Base-by-base conservation (phyloP, 2,329 filamentous ascomycete genomes). In the Neurospora sp. region DNA sequence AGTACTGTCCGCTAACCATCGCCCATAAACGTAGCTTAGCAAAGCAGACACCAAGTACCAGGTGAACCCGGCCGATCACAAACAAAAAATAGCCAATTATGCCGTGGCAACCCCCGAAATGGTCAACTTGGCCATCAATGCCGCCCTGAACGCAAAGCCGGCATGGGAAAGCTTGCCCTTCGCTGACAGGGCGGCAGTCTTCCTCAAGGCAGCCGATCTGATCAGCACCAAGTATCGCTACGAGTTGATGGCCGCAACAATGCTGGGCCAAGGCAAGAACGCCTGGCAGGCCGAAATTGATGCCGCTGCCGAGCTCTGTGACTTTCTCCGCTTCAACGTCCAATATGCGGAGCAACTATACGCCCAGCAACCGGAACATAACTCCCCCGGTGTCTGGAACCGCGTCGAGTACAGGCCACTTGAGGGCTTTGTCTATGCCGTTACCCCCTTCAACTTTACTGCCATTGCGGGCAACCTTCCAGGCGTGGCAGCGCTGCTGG, bases 201-300 rank as follows among this genome's bases (percentile, higher is more conserved):
- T 98, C 84, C 87, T 98, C 77, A 97, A 97, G 86, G 95, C 96
- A 3, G 95, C 95, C 40, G 94, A 98, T 79, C 85, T 99, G 73
- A 89, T 99, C 75, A 85, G 91, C 69, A 91, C 88, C 73, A 98
- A 98, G 83, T 98, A 99, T 82, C 89, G 96, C 78, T 97, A 97
- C 82, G 93, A 97, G 70, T 88, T 99, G 76, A 97, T 98, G 92
- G 95, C 96, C 8, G 89, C 93, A 66, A 97, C 96, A 15, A 97
- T 98, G 89, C 85, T 97, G 39, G 96, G 95, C 72, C 95, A 99
- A 82, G 95, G 96, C 77, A 98, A 98, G 88, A 98, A 97, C 80
- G 93, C 93, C 67, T 98, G 93, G 93, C 95, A 99, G 82, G 95
- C 96, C n/a, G 95, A 99, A 85, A 98, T 98, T 73, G 95, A 98